Base-by-base conservation (phyloP, 2,329 filamentous ascomycete genomes). In the Atkinsonella texensis region DNA sequence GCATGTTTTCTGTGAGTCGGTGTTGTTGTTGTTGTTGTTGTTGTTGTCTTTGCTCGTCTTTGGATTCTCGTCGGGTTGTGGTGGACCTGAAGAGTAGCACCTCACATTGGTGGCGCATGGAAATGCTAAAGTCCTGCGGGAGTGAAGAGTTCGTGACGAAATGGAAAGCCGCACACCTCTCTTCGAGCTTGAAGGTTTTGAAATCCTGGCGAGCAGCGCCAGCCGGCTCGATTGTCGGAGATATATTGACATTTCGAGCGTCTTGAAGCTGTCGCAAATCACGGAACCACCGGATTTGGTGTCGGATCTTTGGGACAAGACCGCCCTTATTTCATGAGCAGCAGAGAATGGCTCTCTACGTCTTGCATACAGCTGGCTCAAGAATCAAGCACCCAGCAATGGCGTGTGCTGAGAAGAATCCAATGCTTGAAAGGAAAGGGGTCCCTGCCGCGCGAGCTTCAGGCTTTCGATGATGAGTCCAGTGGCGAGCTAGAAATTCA, bases 181-280 rank as follows among this genome's bases (percentile, higher is more conserved):
- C 62, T 74, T 72, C 51, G 76, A 67, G 55, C 75, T 68, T 60
- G 71, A 69, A 62, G 75, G 74, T 62, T 77, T 70, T 58, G 75
- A 74, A 58, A 76, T 70, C 66, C 76, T 77, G 53, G 79, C 77
- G 63, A 81, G 73, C 66, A 78, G 76, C 69, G 80, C 79, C 65
- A 86, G 70, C 66, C 80, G 77, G 72, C 80, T 79, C 66, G 83
- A 77, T 67, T 81, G 80, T 66, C 82, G 79, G 59, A 85, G 70
- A 62, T 83, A 72, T 62, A 79, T 79, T 66, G 81, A 81, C 83
- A 86, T 86, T 68, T 65, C 61, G 58, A 59, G 41, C 44, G 57
- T 57, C 56, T 59, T 54, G 55, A 56, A 55, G 57, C 57, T 61
- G 58, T 63, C 61, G 62, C 58, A 32, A 56, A 59, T 50, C 60